Evolutionary conservation across 2,329 filamentous ascomycete genomes (phyloP).

Genomic region (Claviceps fusiformis): DNA sequence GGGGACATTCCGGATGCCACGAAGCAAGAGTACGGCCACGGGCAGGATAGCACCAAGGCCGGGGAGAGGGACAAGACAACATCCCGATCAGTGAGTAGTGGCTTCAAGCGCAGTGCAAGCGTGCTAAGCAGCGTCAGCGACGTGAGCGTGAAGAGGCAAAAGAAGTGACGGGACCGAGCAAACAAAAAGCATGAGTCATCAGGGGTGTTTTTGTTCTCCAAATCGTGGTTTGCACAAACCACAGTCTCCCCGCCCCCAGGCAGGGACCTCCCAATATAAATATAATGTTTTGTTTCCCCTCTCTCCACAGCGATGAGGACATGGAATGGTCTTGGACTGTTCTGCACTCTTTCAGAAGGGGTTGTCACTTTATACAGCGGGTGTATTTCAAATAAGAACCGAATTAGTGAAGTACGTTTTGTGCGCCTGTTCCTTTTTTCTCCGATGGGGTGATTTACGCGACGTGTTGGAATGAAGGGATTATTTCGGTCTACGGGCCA

Average conservation of each 20-base stretch:
- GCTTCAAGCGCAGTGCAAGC: conserved; percentile 70
- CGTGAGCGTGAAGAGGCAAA: conserved; percentile 43
- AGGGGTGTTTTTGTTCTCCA: not conserved
- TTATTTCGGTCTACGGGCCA: too few species aligned
- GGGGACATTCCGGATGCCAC: not conserved
- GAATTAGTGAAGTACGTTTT: too few species aligned
- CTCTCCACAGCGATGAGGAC: too few species aligned
- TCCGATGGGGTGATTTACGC: too few species aligned
- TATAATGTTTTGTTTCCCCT: too few species aligned
- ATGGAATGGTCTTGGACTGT: too few species aligned
- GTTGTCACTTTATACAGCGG: too few species aligned
- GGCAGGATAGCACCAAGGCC: not conserved
- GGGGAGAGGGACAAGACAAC: conserved; percentile 16
- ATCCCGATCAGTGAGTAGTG: conserved; percentile 23
- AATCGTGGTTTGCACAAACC: not conserved
- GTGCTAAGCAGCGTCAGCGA: conserved; percentile 61
- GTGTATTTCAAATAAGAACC: too few species aligned
- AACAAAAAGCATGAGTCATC: not conserved
- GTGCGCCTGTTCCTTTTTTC: too few species aligned
- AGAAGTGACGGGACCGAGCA: conserved; percentile 24
- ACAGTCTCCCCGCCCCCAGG: not conserved
- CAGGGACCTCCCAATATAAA: too few species aligned
- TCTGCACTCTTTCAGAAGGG: too few species aligned
- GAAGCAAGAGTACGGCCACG: not conserved
- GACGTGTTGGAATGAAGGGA: too few species aligned